Base-by-base conservation (phyloP, 2,329 filamentous ascomycete species). In the Acrocalymma vagum region DNA sequence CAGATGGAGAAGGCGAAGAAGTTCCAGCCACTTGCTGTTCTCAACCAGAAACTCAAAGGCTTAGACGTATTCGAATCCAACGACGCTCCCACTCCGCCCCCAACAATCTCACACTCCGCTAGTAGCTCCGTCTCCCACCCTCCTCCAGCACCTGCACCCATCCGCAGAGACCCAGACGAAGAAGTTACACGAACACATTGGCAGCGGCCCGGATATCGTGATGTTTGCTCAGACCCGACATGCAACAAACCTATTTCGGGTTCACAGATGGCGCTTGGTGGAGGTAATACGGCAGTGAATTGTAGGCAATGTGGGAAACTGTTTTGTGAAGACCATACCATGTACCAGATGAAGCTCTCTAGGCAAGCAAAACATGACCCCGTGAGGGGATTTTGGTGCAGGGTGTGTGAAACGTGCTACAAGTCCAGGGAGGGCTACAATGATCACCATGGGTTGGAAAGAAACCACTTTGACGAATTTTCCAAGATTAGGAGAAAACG, bases 341-440 rank as follows among this genome's bases (percentile, higher is more conserved):
- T 99, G 92, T 99, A 97, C 65, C 93, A 99, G 74, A 97, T 97
- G 88, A 96, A 95, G 76, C 78, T 99, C 9, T 96, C 92, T 7
- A 80, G 92, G 38, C 87, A 91, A 20, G 94, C 94, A 4, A 82
- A 86, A 43, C 90, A 96, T 70, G 94, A 99, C 51, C 93, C 94
- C 0, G 83, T 94, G 2, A 79, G 93, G 48, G 94, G 94, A 6
- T 82, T 90, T 55, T 99, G 94, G 94, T 95, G 90, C 58, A 78
- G 94, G 35, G 93, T 97, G 2, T 99, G 94, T 65, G 94, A 99
- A 74, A 97, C 94, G n/a, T 99, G 94, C 72, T 99, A 94, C 74
- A 97, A 96, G 74, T 96, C 91, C 35, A 83, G 94, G 59, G 90
- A 92, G 17, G 94, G 94, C 3, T 99, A 99, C 71, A 96, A 95